These are phyloP conservation scores for Ballota nigra DNA, from an alignment of 257 asterid species.

Conservation along the genomic window DNA sequence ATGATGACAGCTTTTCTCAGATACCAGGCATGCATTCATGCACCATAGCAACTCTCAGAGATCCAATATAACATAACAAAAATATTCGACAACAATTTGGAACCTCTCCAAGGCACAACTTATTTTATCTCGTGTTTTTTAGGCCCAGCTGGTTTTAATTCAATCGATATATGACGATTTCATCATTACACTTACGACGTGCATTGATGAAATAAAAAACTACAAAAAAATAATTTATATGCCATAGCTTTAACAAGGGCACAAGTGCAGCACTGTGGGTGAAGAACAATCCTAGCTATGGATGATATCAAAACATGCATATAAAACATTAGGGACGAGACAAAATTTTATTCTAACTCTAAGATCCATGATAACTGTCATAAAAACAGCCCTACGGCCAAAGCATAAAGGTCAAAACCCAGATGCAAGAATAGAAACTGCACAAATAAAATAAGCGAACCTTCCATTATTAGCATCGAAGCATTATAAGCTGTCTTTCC, in stretches of 20 bases:
- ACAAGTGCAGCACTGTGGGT: background rate
- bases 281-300: conserved; percentile 2
- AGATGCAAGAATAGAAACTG: conserved; percentile 12
- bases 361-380: conserved; percentile 19
- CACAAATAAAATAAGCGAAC: conserved; percentile 19
- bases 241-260: background rate
- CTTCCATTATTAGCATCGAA: conserved; percentile 18
- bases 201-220: background rate
- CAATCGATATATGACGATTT: background rate
- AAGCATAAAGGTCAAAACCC: conserved; percentile 21
- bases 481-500: conserved; percentile 1
- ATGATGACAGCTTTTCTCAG: background rate
- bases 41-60: background rate
- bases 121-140: background rate
- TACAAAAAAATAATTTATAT: background rate
- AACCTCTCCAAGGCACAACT: background rate
- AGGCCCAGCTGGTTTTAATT: background rate
- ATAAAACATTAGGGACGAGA: background rate
- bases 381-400: conserved; percentile 1
- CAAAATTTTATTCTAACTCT: conserved; percentile 11
- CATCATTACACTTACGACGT: background rate
- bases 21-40: background rate
- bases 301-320: conserved; percentile 19
- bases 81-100: background rate
- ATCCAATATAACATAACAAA: background rate